Evolutionary conservation across 306 rosid species (phyloP).

Genomic region (Betula pendula): DNA sequence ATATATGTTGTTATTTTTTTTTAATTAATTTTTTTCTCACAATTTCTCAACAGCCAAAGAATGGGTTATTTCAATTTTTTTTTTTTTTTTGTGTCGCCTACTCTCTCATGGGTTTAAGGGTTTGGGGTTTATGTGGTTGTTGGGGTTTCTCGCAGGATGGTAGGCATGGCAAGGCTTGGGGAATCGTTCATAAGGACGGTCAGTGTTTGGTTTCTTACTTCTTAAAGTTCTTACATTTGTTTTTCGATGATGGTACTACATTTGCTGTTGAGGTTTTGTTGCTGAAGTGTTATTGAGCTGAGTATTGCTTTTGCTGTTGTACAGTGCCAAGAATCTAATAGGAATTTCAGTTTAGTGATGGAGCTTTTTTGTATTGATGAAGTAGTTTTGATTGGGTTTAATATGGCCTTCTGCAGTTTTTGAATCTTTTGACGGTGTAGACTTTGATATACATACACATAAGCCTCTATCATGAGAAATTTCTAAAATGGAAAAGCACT

Average conservation of each 20-base stretch:
- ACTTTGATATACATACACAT: neutral
- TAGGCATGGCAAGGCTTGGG: constrained; percentile 97
- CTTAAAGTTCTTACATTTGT: neutral
- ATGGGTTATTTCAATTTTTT: neutral
- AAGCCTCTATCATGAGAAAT: neutral
- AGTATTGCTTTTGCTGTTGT: neutral
- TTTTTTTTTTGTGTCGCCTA: neutral
- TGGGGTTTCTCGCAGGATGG: constrained; percentile 59
- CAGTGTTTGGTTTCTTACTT: constrained; percentile 13
- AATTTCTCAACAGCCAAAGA: neutral
- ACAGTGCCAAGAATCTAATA: neutral
- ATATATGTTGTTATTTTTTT: neutral
- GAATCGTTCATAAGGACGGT: constrained; percentile 84
- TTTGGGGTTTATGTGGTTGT: constrained; percentile 15
- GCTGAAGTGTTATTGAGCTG: neutral
- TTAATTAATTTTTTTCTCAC: neutral
- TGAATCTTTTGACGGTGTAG: neutral
- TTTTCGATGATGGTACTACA: neutral
- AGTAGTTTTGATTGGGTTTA: neutral
- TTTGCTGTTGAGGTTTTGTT: neutral
- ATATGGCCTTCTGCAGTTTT: neutral
- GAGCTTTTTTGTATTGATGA: neutral
- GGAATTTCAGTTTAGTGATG: neutral
- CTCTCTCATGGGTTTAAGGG: constrained; percentile 11
- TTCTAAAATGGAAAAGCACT: neutral